Evolutionary conservation across 371 early-diverging fungal genomes (phyloP), one percentile per base, ranked within the genome.

Genomic region (Syncephalastrum racemosum): DNA sequence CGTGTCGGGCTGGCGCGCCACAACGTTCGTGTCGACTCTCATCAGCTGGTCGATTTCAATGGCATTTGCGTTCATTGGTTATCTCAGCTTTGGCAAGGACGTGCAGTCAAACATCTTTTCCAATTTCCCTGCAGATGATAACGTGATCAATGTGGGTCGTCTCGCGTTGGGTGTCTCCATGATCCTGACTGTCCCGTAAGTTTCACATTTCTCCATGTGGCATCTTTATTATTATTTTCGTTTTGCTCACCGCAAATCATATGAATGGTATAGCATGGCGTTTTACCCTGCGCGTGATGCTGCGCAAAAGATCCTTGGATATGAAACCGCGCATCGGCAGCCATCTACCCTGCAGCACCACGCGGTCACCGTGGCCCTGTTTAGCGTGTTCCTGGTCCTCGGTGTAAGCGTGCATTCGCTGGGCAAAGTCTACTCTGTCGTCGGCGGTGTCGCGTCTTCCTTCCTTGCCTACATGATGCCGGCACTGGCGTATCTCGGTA

Each of bases 381-480:
- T 78, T 48, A 48, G 67, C 3, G 62, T 70, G 8, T 71, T 79
- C 41, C 66, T 80, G 6, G 42, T 56, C 8, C 47, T 79, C 18
- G 84, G 84, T 4, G 66, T 77, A 23, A 65, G 59, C 3, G 60
- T 84, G 7, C 56, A 66, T 4, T 74, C 77, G 7, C 67, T 85
- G 2, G 83, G 85, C 19, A 73, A 79, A 45, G 69, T 82, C 10
- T 83, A 81, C 59, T 73, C 81, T 12, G 49, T 82, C 19, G 73
- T 83, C 39, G 85, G 85, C 57, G 83, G 83, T 1, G 63, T 85
- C 42, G 77, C 82, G 7, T 74, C 77, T 0, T 75, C 83, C 0
- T 79, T 65, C 53, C 54, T 85, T 27, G 83, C 85, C 4, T 85
- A 83, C 45, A 79, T 83, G 44, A 58, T 83, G n/a, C 85, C 85